Evolutionary conservation across 306 rosid species (phyloP).

Genomic region (Vachellia collinsii): DNA sequence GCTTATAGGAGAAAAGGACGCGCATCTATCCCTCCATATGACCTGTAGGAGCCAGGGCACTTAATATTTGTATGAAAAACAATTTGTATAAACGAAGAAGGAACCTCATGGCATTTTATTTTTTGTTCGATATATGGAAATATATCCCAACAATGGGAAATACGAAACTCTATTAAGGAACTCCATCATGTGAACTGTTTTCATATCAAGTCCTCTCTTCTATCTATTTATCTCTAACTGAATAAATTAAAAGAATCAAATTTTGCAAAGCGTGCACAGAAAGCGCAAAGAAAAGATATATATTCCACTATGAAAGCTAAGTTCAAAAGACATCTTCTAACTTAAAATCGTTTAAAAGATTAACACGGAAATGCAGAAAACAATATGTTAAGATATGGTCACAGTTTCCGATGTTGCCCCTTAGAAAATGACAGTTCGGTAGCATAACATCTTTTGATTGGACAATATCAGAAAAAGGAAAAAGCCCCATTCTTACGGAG

Average conservation of each 20-base stretch:
- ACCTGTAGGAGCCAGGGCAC: constrained; percentile 47
- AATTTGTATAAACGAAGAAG: constrained; percentile 46
- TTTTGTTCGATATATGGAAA: constrained; percentile 49
- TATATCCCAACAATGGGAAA: constrained; percentile 50
- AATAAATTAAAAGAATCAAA: constrained; percentile 54
- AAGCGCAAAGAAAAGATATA: constrained; percentile 57
- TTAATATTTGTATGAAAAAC: constrained; percentile 49
- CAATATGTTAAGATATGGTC: neutral
- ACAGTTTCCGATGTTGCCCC: constrained; percentile 43
- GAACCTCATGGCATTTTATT: constrained; percentile 51
- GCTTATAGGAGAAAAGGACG: constrained; percentile 47
- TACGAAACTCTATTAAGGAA: constrained; percentile 56
- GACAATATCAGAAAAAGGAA: constrained; percentile 35
- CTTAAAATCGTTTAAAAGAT: neutral
- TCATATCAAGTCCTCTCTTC: constrained; percentile 41
- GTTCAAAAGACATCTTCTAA: constrained; percentile 33
- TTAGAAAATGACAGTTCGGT: constrained; percentile 54
- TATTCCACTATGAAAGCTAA: constrained; percentile 58
- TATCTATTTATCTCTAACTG: constrained; percentile 24
- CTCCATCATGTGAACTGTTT: constrained; percentile 57
- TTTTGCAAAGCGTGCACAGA: constrained; percentile 48
- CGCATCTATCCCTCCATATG: constrained; percentile 63
- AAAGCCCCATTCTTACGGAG: constrained; percentile 45
- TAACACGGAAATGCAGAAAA: constrained; percentile 40
- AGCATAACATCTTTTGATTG: constrained; percentile 36